Evolutionary conservation across 2,329 filamentous ascomycete genomes (phyloP), one percentile per base, ranked within the genome.

Genomic region (Fusarium liriodendri): DNA sequence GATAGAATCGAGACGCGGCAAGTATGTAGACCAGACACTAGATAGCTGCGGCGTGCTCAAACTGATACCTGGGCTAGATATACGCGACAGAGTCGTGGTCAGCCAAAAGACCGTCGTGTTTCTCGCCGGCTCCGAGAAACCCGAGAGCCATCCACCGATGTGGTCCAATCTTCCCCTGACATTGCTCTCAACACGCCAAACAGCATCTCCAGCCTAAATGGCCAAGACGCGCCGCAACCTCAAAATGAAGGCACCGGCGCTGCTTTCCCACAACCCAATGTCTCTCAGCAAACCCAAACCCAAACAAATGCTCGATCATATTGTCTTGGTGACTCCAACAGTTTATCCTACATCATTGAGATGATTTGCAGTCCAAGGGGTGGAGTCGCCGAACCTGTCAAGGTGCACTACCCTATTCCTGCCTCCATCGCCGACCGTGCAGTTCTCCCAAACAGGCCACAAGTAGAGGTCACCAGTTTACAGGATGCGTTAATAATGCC

Each of bases 391-490:
- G 71, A 72, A n/a, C 73, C 73, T 1, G 52, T 76, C n/a, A 76
- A 76, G 5, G 73, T 75, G 0, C 73, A 75, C 18, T 74, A 75
- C 42, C 73, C 73, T 2, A 75, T 75, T 6, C 73, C 73, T 5
- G 70, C 73, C 14, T 74, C 73, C 0, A 69, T 75, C 37, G 64
- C 50, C 1, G 70, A 76, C n/a, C 64, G 62, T 2, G 61, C 70
- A 50, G 62, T 66, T 1, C 55, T 54, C 2, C 65, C 69, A 1
- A 55, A 61, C 1, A 54, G 69, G 1, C 67, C 64, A 4, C 64
- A 66, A 9, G 47, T 66, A 2, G 71, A 66, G 8, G 62, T 59
- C 4, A 45, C 62, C 1, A 57, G 67, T 1, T 18, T 76, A 2
- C 59, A 67, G 6, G 70, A 74, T 16, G 74, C 75, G 0, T 18